Percentiles rank a stretch among this genome's conserved stretches.
Conservation (phyloP, 1,139 yeast genomes). For the Yamadazyma pseudoaaseri region DNA sequence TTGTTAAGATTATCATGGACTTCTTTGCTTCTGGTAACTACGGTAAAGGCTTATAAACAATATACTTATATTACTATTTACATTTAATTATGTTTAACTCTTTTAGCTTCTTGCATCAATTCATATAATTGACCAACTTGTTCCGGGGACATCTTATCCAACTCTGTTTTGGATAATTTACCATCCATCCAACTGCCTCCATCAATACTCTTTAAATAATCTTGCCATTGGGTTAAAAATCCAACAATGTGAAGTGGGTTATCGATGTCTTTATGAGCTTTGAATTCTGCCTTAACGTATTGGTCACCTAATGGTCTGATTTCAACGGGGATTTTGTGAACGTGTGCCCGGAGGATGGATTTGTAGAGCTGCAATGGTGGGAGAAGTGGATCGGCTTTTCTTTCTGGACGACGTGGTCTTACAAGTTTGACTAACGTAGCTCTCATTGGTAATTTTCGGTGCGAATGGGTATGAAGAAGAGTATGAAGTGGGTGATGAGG, state of each 20-base stretch:
- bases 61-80: neutral
- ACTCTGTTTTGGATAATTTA: constrained; percentile 59
- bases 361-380: constrained; percentile 83
- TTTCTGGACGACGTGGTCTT: constrained; percentile 56
- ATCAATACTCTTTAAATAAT: constrained; percentile 68
- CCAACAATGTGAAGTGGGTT: constrained; percentile 94
- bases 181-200: constrained; percentile 79
- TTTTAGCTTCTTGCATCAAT: constrained; percentile 46
- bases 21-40: constrained; percentile 80
- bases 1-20: constrained; percentile 70
- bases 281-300: constrained; percentile 87
- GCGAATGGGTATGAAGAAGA: too few species aligned
- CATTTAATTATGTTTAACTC: constrained; percentile 18
- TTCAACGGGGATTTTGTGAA: constrained; percentile 56
- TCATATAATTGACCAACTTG: constrained; percentile 75
- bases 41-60: constrained; percentile 75
- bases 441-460: constrained; percentile 39
- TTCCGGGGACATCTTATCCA: constrained; percentile 86
- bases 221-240: constrained; percentile 92
- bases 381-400: constrained; percentile 58
- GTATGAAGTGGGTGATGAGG: too few species aligned
- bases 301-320: constrained; percentile 82
- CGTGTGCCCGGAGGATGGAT: constrained; percentile 77
- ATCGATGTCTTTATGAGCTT: constrained; percentile 77
- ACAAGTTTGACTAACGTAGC: constrained; percentile 46